Evolutionary conservation across 2,329 filamentous ascomycete genomes (phyloP).

Genomic region (Leptographium lundbergii): DNA sequence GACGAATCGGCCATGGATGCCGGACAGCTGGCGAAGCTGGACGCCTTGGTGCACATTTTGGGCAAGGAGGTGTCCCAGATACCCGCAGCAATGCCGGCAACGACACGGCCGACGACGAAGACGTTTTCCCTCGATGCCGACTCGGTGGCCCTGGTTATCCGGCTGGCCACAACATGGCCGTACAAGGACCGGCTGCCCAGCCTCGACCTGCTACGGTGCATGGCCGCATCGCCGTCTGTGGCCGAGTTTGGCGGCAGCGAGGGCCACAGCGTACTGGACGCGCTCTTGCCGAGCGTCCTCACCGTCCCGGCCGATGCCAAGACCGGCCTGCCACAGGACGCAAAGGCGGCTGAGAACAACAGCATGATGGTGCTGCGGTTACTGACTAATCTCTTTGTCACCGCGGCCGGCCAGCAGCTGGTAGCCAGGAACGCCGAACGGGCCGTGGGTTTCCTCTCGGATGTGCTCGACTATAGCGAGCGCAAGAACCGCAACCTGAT

Average conservation of each 20-base stretch:
- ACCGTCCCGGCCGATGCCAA: slow-evolving; percentile 17
- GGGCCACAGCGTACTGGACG: slow-evolving; percentile 47
- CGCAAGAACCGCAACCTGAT: slow-evolving; percentile 63
- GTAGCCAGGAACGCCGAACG: slow-evolving; percentile 45
- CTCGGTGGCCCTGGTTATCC: slow-evolving; percentile 50
- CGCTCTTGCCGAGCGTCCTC: slow-evolving; percentile 23
- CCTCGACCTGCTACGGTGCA: slow-evolving; percentile 76
- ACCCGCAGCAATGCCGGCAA: slow-evolving; percentile 16
- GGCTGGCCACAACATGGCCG: slow-evolving; percentile 68
- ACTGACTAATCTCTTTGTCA: slow-evolving; percentile 73
- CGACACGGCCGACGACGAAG: slow-evolving; percentile 22
- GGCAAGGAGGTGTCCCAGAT: slow-evolving; percentile 24
- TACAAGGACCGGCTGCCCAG: slow-evolving; percentile 68
- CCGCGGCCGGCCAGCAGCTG: slow-evolving; percentile 54
- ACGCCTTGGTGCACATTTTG: slow-evolving; percentile 48
- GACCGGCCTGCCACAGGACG: slow-evolving; percentile 33
- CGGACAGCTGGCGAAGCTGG: slow-evolving; percentile 47
- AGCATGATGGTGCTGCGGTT: slow-evolving; percentile 76
- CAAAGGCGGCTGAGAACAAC: slow-evolving; percentile 58
- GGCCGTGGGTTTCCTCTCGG: slow-evolving; percentile 50
- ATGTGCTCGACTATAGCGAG: slow-evolving; percentile 45
- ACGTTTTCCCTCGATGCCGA: slow-evolving; percentile 21
- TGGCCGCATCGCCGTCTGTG: slow-evolving; percentile 56
- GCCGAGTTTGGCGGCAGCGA: slow-evolving; percentile 44
- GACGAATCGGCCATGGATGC: slow-evolving; percentile 48